Percentiles rank a stretch among this genome's conserved stretches.
phyloP scores from a whole-genome alignment of 192 early-diverging fungal genomes.

The Backusella psychrophila region DNA sequence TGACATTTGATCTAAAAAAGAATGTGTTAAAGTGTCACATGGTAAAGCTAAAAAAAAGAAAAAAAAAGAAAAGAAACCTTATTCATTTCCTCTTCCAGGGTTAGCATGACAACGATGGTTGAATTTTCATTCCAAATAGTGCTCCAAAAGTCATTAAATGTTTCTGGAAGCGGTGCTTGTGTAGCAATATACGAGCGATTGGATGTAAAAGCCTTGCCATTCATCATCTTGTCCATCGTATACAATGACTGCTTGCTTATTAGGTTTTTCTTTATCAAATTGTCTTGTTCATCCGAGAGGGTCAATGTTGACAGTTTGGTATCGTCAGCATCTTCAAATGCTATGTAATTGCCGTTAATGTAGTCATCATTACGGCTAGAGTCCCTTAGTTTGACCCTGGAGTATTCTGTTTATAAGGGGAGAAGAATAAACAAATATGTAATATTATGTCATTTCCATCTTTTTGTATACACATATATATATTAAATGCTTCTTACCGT shows the following conservation, averaged over 20 bases:
- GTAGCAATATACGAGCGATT: slow-evolving; percentile 71
- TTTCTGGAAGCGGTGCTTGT: slow-evolving; percentile 82
- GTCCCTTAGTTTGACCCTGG: slow-evolving; percentile 21
- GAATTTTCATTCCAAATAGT: slow-evolving; percentile 83
- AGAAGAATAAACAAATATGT: background rate
- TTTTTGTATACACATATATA: slow-evolving; percentile 21
- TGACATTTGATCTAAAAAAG: slow-evolving; percentile 57
- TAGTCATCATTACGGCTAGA: slow-evolving; percentile 46
- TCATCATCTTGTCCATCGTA: background rate
- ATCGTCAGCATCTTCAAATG: slow-evolving; percentile 49
- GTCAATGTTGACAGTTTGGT: background rate
- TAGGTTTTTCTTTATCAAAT: background rate
- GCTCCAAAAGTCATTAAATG: slow-evolving; percentile 83
- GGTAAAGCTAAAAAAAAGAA: background rate
- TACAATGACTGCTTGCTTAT: slow-evolving; percentile 12
- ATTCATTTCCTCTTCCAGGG: slow-evolving; percentile 45
- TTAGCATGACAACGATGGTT: slow-evolving; percentile 84
- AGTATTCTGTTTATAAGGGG: slow-evolving; percentile 20
- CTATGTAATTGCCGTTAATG: slow-evolving; percentile 38
- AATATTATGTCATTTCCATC: background rate
- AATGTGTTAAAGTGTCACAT: background rate
- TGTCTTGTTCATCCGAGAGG: slow-evolving; percentile 22
- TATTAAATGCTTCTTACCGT: slow-evolving; percentile 41
- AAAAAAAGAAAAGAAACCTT: background rate
- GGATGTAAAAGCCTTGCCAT: background rate